Conservation (phyloP, 2,329 filamentous ascomycete species). For the Calonectria hongkongensis region DNA sequence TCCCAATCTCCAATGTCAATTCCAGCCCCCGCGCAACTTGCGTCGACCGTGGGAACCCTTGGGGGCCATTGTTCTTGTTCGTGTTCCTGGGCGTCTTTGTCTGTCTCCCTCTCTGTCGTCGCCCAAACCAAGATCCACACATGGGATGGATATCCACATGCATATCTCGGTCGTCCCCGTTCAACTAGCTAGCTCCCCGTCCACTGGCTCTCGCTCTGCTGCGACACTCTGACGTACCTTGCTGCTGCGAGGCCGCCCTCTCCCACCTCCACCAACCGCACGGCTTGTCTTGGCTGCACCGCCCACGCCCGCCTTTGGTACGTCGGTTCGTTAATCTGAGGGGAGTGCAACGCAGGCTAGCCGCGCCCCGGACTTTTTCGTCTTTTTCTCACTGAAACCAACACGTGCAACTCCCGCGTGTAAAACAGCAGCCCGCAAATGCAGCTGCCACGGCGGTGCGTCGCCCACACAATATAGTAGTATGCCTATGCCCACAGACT, state of each 20-base stretch:
- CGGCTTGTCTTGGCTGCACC: constrained; percentile 24
- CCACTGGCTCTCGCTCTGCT: constrained; percentile 15
- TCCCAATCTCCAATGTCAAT: neutral
- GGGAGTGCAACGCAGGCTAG: constrained; percentile 11
- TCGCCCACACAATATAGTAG: neutral
- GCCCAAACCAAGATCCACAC: constrained; percentile 6
- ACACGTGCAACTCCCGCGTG: constrained; percentile 2
- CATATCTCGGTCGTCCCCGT: neutral
- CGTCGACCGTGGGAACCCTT: neutral
- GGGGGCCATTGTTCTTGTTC: neutral
- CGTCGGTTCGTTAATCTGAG: constrained; percentile 22
- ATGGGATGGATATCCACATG: constrained; percentile 15
- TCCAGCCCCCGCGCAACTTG: no score
- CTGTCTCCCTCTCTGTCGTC: neutral
- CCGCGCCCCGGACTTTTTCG: constrained; percentile 15
- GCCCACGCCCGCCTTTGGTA: constrained; percentile 29
- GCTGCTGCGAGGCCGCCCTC: constrained; percentile 46
- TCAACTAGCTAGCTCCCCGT: neutral
- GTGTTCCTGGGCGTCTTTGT: constrained; percentile 3
- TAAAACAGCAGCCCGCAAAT: constrained; percentile 15
- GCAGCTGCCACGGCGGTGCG: neutral
- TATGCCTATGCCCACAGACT: neutral
- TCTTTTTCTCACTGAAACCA: constrained; percentile 18
- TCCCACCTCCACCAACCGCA: constrained; percentile 18
- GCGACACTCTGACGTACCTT: constrained; percentile 11